Evolutionary conservation across 2,329 filamentous ascomycete species (phyloP), one percentile per base, ranked within the genome.

Genomic region (Colletotrichum cordylinicola): DNA sequence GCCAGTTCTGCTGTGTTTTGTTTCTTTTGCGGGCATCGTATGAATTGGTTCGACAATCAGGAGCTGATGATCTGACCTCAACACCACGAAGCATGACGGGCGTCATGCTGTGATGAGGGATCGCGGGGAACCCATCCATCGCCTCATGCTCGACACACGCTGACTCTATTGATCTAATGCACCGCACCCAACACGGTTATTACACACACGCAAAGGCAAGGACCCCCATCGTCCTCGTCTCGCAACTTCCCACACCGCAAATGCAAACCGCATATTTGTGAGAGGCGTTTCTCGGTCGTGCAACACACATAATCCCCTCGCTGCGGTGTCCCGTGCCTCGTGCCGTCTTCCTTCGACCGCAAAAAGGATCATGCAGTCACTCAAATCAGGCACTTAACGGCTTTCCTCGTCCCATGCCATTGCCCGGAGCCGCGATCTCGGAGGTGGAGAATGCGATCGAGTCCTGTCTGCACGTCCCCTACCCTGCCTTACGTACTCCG

Each of bases 1-100:
- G 39, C 70, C 64, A 68, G 64, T 60, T 35, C 33, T 62, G 69
- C 55, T 43, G 31, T 64, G 65, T 67, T 67, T 64, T 75, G 69
- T 62, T 72, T 68, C 73, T 64, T 72, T 72, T 75, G 69, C 69
- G 73, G 62, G 69, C 31, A 72, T 75, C 69, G 69, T 75, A 75
- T 39, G 62, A 48, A 75, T 55, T 58, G 56, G 55, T 52, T 69
- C 31, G 55, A 69, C 70, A 37, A 70, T 70, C 56, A 70, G 67
- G 56, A 73, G 71, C 56, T 64, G 71, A 73, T 73, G 65, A 64
- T 73, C 71, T 70, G 71, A 73, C 56, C 64, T 58, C 24, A 69
- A 61, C 58, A 39, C 48, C 70, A 69, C 35, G 27, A 60, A 48
- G 43, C 71, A 65, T 56, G 70, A 67, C 43, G 67, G 48, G 56